A percentile compares a stretch with the other conserved stretches of the same genome.
Conservation (phyloP, 1,284 basidiomycete species). For the Ceratobasidium theobromae region DNA sequence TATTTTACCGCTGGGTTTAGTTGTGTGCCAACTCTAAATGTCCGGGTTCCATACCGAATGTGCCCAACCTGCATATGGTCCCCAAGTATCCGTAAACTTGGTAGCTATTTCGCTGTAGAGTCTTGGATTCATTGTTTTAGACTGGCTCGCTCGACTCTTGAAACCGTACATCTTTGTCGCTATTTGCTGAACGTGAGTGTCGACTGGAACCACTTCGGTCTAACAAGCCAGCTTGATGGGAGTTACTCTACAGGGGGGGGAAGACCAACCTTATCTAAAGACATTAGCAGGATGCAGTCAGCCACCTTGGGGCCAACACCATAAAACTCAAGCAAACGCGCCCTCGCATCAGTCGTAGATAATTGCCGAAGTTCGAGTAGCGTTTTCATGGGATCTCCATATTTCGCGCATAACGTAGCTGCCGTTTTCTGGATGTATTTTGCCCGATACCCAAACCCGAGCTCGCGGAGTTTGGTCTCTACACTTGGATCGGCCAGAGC, state of each 20-base stretch:
- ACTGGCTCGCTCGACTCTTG: slow-evolving; percentile 49
- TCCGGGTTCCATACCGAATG: slow-evolving; percentile 66
- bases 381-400: slow-evolving; percentile 60
- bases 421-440: slow-evolving; percentile 86
- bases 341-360: slow-evolving; percentile 63
- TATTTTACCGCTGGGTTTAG: slow-evolving; percentile 37
- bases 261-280: slow-evolving; percentile 76
- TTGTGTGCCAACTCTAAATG: slow-evolving; percentile 35
- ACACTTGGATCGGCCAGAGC: slow-evolving; percentile 64
- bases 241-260: neutral
- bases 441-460: slow-evolving; percentile 97
- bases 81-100: slow-evolving; percentile 72
- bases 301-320: slow-evolving; percentile 97
- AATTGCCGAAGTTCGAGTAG: slow-evolving; percentile 57
- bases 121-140: slow-evolving; percentile 69
- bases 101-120: slow-evolving; percentile 75
- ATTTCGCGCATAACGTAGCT: slow-evolving; percentile 57
- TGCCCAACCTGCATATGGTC: slow-evolving; percentile 86
- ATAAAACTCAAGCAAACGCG: slow-evolving; percentile 74
- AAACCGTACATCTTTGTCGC: slow-evolving; percentile 81
- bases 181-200: slow-evolving; percentile 89
- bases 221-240: slow-evolving; percentile 13
- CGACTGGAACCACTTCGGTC: slow-evolving; percentile 85
- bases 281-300: slow-evolving; percentile 94
- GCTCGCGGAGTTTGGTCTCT: slow-evolving; percentile 64